These are phyloP conservation scores for Tanacetum coccineum DNA, from an alignment of 129 eudicot species.

Conservation along the genomic window DNA sequence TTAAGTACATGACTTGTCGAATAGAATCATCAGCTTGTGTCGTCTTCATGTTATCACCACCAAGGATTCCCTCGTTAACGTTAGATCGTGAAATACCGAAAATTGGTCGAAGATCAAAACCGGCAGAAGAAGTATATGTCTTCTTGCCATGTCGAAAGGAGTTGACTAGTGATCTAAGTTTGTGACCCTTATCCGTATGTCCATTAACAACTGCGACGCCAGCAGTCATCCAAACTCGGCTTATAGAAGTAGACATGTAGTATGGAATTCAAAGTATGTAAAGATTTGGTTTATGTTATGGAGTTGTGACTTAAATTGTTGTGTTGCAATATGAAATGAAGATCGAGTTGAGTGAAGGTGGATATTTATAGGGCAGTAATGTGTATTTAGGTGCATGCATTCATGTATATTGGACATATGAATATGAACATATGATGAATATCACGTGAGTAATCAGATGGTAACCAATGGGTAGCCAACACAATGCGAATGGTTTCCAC, in stretches of 20 bases:
- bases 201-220: neutral
- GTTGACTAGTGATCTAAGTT: neutral
- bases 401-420: neutral
- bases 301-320: neutral
- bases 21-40: conserved; percentile 35
- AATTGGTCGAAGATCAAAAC: neutral
- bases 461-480: neutral
- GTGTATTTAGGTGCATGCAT: neutral
- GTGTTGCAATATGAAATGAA: neutral
- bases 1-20: conserved; percentile 41
- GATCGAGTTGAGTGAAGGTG: neutral
- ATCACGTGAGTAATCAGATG: neutral
- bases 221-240: neutral
- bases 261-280: neutral
- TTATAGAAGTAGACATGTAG: neutral
- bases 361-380: neutral
- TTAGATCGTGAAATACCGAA: neutral
- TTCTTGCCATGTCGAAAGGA: neutral
- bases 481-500: neutral
- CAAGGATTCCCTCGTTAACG: neutral
- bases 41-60: neutral
- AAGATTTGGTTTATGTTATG: neutral
- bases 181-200: conserved; percentile 2
- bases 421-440: neutral
- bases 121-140: neutral